Evolutionary conservation across 176 grass and related monocot species (phyloP), one percentile per base, ranked within the genome.

Genomic region (Triticum turgidum): DNA sequence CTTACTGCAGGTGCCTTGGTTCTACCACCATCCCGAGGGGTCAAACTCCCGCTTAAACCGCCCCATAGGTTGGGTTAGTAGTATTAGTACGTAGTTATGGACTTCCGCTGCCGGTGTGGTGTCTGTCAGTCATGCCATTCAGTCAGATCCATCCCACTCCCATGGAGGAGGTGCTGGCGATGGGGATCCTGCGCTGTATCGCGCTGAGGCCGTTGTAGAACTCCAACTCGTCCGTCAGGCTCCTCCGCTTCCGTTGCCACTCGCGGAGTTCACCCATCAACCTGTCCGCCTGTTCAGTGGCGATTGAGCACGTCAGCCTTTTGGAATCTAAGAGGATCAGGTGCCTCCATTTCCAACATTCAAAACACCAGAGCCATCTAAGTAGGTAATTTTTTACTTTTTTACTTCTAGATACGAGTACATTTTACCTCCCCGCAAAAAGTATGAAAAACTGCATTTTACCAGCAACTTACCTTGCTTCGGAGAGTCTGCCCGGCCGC

Each of bases 381-480:
- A 27, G 27, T 27, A 27, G 27, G 27, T 27, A 27, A 27, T 27
- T 27, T 27, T 27, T 27, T 27, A 27, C 27, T 27, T 27, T 27
- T 27, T 27, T 42, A 51, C 56, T 73, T 24, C 15, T 54, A 30
- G 33, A 25, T 33, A 78, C 21, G 18, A 32, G 30, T 14, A 52
- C 49, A 18, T 54, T 54, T 54, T 54, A 54, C 51, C 14, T 54
- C 15, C 15, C 51, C 15, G 51, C 51, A 54, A 54, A 54, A 54
- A 18, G 0, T 54, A 54, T 54, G 0, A 54, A 54, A 54, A 54
- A 54, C 15, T 54, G 51, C 51, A 17, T 32, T 45, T 25, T 35
- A 73, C 32, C n/a, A 74, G 58, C 13, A 24, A 17, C 71, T 69
- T 86, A 90, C 88, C 88, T 90, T 82, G 11, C 30, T 52, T 51